Evolutionary conservation across 805 yeast genomes (phyloP), one percentile per base, ranked within the genome.

Genomic region (Yamadazyma takamatsuzukensis): DNA sequence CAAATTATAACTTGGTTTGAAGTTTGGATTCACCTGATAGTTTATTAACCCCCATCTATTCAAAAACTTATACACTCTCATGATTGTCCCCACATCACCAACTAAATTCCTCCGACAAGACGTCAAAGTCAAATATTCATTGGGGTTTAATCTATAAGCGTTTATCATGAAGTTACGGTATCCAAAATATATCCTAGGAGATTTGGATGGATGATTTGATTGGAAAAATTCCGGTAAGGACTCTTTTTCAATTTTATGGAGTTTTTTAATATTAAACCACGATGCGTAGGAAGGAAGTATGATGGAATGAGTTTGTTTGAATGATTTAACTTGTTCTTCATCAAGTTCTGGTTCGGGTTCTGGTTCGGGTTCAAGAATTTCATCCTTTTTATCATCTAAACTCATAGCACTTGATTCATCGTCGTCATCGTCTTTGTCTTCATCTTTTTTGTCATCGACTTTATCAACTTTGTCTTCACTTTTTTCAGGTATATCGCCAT

Each of bases 41-140:
- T 89, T 89, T 33, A 89, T 85, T 32, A 89, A 66, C 0, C 97
- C 97, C 97, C 97, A 89, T 54, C 83, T 83, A 46, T 78, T 85
- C 37, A 89, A 63, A 52, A 89, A 88, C 32, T 80, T 72, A 51
- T 86, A 95, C 6, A 89, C 78, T 42, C 96, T 76, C 70, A 88
- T 74, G 39, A 89, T 73, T 0, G 96, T 76, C 2, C 94, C 90
- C 5, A 87, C 95, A 63, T 89, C 97, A 36, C 96, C 95, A 10
- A 86, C 88, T 36, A 89, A 69, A 46, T 86, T 86, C 48, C 97
- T 78, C 54, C 97, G 78, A 35, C 88, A 83, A 0, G 96, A 94
- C 0, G 97, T 89, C 37, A 86, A 78, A 0, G 96, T 84, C 25
- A 89, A 64, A 50, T 85, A 88, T 55, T 89, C 96, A 47, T 82